phyloP scores from a whole-genome alignment of 2,329 filamentous ascomycete genomes.

The Neocucurbitaria cava region DNA sequence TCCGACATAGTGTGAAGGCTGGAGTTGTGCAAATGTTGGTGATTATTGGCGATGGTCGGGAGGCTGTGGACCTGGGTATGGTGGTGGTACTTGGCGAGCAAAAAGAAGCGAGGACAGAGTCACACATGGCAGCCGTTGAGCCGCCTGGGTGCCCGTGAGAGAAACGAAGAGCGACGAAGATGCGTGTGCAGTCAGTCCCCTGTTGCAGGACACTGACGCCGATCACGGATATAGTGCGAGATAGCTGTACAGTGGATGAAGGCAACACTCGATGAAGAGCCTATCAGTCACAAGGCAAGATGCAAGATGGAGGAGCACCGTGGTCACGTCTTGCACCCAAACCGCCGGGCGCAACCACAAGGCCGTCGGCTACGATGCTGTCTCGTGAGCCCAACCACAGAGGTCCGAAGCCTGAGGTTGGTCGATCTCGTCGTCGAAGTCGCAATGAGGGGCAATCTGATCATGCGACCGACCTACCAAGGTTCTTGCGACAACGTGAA shows the following conservation, averaged over 20 bases:
- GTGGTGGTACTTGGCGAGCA: slow-evolving; percentile 21
- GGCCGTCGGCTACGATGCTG: slow-evolving; percentile 18
- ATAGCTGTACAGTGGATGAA: slow-evolving; percentile 14
- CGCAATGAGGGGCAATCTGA: slow-evolving; percentile 32
- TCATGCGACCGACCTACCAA: slow-evolving; percentile 36
- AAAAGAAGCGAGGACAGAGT: slow-evolving; percentile 12
- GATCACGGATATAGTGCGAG: slow-evolving; percentile 17
- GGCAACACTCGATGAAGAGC: slow-evolving; percentile 1
- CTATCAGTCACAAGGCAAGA: not conserved
- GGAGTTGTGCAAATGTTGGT: slow-evolving; percentile 39
- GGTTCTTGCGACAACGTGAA: slow-evolving; percentile 15
- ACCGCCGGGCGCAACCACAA: slow-evolving; percentile 10
- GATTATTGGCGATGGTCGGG: slow-evolving; percentile 20
- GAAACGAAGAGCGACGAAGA: not conserved
- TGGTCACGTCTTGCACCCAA: slow-evolving; percentile 13
- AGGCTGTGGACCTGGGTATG: too few relatives aligned
- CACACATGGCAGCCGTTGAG: slow-evolving; percentile 19
- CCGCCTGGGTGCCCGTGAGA: slow-evolving; percentile 6
- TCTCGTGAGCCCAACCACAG: slow-evolving; percentile 27
- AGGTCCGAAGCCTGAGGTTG: slow-evolving; percentile 11
- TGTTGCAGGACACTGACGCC: slow-evolving; percentile 9
- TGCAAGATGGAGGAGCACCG: slow-evolving; percentile 2
- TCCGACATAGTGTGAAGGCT: slow-evolving; percentile 25
- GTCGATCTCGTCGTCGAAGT: slow-evolving; percentile 20
- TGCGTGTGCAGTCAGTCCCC: not conserved